Evolutionary conservation across 2,329 filamentous ascomycete species (phyloP), one percentile per base, ranked within the genome.

Genomic region (Fusarium aywerte): DNA sequence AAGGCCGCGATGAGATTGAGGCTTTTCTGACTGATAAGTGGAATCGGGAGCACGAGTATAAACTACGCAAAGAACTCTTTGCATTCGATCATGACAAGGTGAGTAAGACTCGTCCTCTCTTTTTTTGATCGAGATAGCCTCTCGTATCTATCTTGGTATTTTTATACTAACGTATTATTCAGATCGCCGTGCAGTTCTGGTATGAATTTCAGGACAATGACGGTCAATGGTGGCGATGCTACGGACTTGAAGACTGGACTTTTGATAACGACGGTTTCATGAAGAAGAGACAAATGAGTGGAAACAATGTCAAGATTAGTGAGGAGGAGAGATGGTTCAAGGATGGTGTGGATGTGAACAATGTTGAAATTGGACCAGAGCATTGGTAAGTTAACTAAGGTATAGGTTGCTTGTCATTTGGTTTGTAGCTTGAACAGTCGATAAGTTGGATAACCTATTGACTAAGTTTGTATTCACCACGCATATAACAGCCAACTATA

Each of bases 181-280:
- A 87, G 78, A 95, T 94, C 67, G 92, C 92, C 1, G 93, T 96
- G 21, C 92, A 97, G 75, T 96, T 96, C 76, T 96, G 92, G 92
- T 96, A 95, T 73, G 90, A 96, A 77, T 94, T 88, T 79, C 85
- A 88, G 66, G 91, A 95, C 72, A 79, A 79, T 9, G 71, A 83
- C 3, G 89, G 90, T 35, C 88, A 92, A 76, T 97, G 92, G 92
- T 94, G 90, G 84, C 84, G 92, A n/a, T 93, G 90, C 42, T 96
- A 96, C 73, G 93, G 93, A 0, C 84, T 96, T 12, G 90, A 93
- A 74, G 90, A 93, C 74, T 92, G 90, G 90, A 92, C 90, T 0
- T 92, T 92, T 77, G 88, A 87, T 0, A 81, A 84, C 2, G 85
- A 91, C 69, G 90, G 90, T 0, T 79, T 87, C 48, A 93, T 92